phyloP scores from a whole-genome alignment of 140 eudicot species.

The Stevia rebaudiana region DNA sequence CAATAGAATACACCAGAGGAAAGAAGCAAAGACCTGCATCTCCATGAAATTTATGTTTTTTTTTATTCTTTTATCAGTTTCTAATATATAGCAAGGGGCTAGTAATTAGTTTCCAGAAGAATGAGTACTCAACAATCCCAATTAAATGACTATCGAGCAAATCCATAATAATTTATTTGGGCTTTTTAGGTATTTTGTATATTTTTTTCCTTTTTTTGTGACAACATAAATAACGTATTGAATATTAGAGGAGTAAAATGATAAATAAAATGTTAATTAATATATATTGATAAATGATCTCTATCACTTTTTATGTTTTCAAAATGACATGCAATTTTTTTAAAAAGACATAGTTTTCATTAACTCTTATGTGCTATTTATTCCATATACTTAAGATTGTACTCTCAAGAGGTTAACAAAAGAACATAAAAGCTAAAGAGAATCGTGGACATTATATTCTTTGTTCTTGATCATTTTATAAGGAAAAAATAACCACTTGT shows the following conservation, averaged over 20 bases:
- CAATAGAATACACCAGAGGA: slow-evolving; percentile 4
- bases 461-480: too few species aligned
- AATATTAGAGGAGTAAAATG: neutral
- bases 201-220: too few species aligned
- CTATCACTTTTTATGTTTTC: too few species aligned
- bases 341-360: too few species aligned
- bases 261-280: neutral
- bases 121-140: neutral
- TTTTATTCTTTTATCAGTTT: neutral
- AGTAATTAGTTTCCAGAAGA: neutral
- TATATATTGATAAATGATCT: too few species aligned
- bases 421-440: too few species aligned
- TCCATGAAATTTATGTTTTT: neutral
- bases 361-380: too few species aligned
- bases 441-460: too few species aligned
- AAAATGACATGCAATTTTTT: too few species aligned
- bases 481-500: too few species aligned
- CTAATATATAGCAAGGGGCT: neutral
- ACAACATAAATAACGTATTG: neutral
- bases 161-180: neutral
- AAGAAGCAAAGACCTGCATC: slow-evolving; percentile 3
- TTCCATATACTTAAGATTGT: too few species aligned
- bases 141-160: slow-evolving; percentile 3
- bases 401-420: too few species aligned
- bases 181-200: neutral